Evolutionary conservation across 495 filamentous ascomycete genomes (phyloP), one percentile per base, ranked within the genome.

Genomic region (Acidomyces sp.): DNA sequence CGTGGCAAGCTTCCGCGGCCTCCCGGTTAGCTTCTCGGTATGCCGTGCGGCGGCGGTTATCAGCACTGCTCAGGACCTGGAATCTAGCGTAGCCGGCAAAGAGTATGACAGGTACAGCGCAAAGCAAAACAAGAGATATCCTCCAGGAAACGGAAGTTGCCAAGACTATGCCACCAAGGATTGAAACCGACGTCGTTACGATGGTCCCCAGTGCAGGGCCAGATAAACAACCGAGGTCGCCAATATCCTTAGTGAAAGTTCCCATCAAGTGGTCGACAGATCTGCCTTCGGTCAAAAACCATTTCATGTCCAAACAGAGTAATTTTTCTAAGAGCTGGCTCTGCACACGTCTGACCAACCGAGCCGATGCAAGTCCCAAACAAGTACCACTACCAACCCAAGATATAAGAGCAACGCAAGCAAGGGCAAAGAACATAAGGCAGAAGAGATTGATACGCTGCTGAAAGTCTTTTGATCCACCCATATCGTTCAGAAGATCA

Each of bases 21-120:
- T 80, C 63, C 6, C 65, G 57, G 7, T 68, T 70, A 6, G 75
- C 68, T 10, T 62, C 61, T 0, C 62, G 54, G 46, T 72, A 82
- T 0, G 73, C 71, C 3, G 59, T 66, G 7, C 72, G 66, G 35
- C 81, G 77, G 4, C 69, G 63, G 25, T 75, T 65, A 37, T 79
- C 69, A 34, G 78, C 75, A 19, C 68, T 62, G 2, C 65, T 29
- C 12, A 58, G 41, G 0, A 58, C 36, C 6, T 39, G 35, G 1
- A 58, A 23, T 6, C 51, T 31, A 4, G 50, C n/a, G 28, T 49
- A 52, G 1, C 55, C 55, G n/a, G 55, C 29, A 1, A 35, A 15
- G 10, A 58, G 37, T 47, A 58, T 52, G 20, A 58, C 28, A 10
- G 55, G 55, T 1, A 56, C 55, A 17, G 44, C 46, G 0, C 46